Evolutionary conservation across 495 filamentous ascomycete genomes (phyloP).

Genomic region (Schizothecium vesticola): DNA sequence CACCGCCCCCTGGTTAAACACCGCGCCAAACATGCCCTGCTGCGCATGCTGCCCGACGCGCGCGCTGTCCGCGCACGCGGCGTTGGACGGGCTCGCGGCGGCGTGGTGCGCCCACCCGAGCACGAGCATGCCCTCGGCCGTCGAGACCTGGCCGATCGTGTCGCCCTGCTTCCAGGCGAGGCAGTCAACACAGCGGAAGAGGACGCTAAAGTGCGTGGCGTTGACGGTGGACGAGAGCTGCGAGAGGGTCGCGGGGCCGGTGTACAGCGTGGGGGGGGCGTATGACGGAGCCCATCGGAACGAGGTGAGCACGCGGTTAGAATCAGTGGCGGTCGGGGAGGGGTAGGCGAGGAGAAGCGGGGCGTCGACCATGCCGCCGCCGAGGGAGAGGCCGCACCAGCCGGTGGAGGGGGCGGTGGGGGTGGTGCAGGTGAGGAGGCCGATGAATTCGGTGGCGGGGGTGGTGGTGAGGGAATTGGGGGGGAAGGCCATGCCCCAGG

Average conservation of each 20-base stretch:
- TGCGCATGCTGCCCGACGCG: conserved; percentile 3
- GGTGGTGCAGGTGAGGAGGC: conserved; percentile 28
- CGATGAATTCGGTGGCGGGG: conserved; percentile 51
- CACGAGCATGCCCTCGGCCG: conserved; percentile 12
- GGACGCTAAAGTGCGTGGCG: conserved; percentile 44
- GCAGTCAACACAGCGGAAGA: conserved; percentile 57
- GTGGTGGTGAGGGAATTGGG: conserved; percentile 34
- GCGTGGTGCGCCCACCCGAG: conserved; percentile 16
- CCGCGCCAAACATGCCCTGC: conserved; percentile 12
- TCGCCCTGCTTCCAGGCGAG: conserved; percentile 36
- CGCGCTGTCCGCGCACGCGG: conserved; percentile 1
- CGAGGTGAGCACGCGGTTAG: conserved; percentile 38
- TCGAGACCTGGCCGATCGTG: not conserved
- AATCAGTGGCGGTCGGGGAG: conserved; percentile 15
- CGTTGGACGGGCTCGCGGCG: not conserved
- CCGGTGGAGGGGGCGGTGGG: conserved; percentile 28
- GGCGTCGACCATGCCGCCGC: conserved; percentile 49
- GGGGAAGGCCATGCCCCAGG: conserved; percentile 50
- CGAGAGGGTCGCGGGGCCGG: conserved; percentile 47
- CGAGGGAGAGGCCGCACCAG: conserved; percentile 52
- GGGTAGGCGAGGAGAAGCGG: conserved; percentile 52
- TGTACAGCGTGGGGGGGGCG: conserved; percentile 47
- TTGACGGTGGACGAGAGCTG: conserved; percentile 48
- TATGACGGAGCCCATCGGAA: conserved; percentile 52
- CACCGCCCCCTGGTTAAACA: not conserved